Base-by-base conservation (phyloP, 2,329 filamentous ascomycete species). In the Cryphonectria naterciae region DNA sequence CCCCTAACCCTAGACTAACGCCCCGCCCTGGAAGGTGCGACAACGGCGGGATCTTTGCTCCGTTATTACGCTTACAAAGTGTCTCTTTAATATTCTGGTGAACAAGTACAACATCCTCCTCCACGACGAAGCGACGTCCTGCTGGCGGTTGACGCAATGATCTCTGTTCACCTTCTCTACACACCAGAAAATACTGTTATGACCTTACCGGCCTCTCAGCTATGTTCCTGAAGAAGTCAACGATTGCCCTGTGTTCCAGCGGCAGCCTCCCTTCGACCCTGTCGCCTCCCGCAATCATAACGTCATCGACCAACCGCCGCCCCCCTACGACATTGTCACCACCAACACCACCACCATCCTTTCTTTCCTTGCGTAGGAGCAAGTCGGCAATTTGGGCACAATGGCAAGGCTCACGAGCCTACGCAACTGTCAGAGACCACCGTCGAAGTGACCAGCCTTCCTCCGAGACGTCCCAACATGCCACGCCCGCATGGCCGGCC, bases 401-500 rank as follows among this genome's bases (percentile, higher is more conserved):
- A 73, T 73, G 69, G 71, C 62, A 15, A 13, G 17, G 46, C 32
- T 68, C 69, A 65, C 73, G 74, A 8, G 54, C 37, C 0, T 76
- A 74, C 65, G 75, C 76, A 35, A 75, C 76, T 25, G 72, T 75
- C 1, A 71, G 72, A 41, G 64, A 76, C 25, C 62, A 66, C 25
- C 8, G n/a, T 10, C 54, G 39, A n/a, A 4, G 22, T 54, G n/a
- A 70, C 11, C 62, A 65, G 25, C 54, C 13, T 15, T 5, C 66
- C 15, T 43, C 37, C 28, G 41, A 66, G 8, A 1, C 39, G n/a
- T 28, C 52, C 19, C 32, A 64, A 43, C 28, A 28, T 37, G 54
- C 46, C 46, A 22, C 63, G 25, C 71, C 69, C 39, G 65, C 66
- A 5, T 89, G 88, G 88, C 87, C 88, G 2, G 77, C 79, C 6